Conservation (phyloP, 345 rosid species). For the Acer saccharum region DNA sequence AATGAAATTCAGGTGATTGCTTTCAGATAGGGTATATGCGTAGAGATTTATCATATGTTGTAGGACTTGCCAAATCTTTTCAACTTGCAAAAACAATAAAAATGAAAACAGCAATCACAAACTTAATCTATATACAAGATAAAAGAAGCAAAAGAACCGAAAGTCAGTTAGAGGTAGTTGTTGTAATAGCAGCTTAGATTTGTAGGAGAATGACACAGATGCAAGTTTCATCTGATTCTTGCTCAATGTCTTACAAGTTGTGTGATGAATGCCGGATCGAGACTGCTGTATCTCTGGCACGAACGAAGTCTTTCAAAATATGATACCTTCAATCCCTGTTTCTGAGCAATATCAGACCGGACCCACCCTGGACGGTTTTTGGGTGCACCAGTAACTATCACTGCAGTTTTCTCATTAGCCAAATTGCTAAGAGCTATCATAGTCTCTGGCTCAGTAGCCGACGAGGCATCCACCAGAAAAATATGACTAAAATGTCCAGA, state of each 20-base stretch:
- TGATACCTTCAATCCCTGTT: constrained; percentile 28
- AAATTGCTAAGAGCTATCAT: constrained; percentile 40
- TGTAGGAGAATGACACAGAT: not conserved
- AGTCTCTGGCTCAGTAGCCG: constrained; percentile 41
- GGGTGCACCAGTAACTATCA: constrained; percentile 33
- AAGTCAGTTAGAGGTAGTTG: not conserved
- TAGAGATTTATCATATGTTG: not conserved
- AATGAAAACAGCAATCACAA: not conserved
- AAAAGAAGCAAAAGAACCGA: too few species aligned
- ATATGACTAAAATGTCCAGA: constrained; percentile 42
- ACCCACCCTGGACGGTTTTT: constrained; percentile 22
- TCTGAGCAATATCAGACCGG: constrained; percentile 35
- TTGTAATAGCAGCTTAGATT: not conserved
- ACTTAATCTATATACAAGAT: too few species aligned
- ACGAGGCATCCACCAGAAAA: constrained; percentile 38
- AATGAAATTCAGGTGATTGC: too few species aligned
- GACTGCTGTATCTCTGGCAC: constrained; percentile 9
- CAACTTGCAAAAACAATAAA: not conserved
- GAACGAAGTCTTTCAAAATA: constrained; percentile 38
- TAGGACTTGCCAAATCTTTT: not conserved
- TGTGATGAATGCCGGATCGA: constrained; percentile 13
- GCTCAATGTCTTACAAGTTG: not conserved
- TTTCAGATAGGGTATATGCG: too few species aligned
- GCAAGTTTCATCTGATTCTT: not conserved
- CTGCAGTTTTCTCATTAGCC: constrained; percentile 26